phyloP scores from a whole-genome alignment of 202 grass and related monocot species.

The Digitaria exilis region DNA sequence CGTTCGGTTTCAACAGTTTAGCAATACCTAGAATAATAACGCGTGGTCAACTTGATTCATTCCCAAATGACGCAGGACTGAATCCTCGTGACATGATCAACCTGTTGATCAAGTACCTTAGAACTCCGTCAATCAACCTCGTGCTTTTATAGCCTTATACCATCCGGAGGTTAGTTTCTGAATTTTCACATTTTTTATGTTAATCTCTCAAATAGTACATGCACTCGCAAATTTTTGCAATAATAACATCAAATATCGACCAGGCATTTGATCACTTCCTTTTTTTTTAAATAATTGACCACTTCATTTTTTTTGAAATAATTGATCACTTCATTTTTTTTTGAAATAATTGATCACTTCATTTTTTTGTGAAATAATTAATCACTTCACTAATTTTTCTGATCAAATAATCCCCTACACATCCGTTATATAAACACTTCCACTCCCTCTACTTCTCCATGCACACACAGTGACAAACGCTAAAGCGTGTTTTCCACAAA shows the following conservation, averaged over 20 bases:
- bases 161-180: neutral
- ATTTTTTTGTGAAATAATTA: too few species aligned
- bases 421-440: neutral
- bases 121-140: neutral
- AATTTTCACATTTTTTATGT: neutral
- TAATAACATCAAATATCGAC: neutral
- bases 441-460: neutral
- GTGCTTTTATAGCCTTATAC: neutral
- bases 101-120: neutral
- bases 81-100: neutral
- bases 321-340: too few species aligned
- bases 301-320: too few species aligned
- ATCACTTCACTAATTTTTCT: too few species aligned
- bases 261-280: neutral
- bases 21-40: neutral
- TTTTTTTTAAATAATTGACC: too few species aligned
- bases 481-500: too few species aligned
- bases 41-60: neutral
- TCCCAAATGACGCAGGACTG: neutral
- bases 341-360: too few species aligned
- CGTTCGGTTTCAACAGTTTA: neutral
- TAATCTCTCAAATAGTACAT: neutral
- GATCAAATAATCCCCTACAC: neutral
- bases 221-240: neutral
- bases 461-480: neutral